A percentile compares a stretch with the other conserved stretches of the same genome.
Conservation (phyloP, 2,329 filamentous ascomycete genomes). For the Sclerotinia trifoliorum region DNA sequence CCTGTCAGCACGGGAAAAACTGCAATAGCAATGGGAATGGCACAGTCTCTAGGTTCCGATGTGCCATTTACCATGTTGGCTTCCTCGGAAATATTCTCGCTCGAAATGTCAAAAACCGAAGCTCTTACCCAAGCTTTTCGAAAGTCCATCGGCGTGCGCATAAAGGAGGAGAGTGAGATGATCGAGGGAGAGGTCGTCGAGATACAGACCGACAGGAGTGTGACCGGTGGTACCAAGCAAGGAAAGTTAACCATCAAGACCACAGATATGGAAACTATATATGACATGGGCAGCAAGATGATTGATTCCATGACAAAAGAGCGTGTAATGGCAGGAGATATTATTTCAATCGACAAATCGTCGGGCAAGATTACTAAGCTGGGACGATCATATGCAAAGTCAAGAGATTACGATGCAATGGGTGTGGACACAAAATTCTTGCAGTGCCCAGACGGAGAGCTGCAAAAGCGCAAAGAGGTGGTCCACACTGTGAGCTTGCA, state of each 20-base stretch:
- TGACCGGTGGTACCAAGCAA: constrained; percentile 95
- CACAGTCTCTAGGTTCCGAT: constrained; percentile 89
- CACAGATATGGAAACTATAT: constrained; percentile 99
- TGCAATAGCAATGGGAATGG: constrained; percentile 98
- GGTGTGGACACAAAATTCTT: constrained; percentile 97
- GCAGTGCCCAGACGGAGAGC: constrained; percentile 93
- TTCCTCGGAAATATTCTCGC: constrained; percentile 94
- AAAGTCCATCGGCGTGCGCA: constrained; percentile 95
- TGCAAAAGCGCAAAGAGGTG: constrained; percentile 95
- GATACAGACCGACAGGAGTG: constrained; percentile 95
- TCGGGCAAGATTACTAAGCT: constrained; percentile 98
- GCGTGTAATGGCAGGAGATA: constrained; percentile 96
- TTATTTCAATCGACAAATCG: constrained; percentile 98
- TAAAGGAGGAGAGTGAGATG: constrained; percentile 98
- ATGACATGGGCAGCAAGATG: constrained; percentile 99
- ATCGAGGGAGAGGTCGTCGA: constrained; percentile 99
- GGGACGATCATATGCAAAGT: constrained; percentile 89
- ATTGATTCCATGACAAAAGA: constrained; percentile 99
- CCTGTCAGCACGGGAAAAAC: constrained; percentile 84
- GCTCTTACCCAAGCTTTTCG: constrained; percentile 98
- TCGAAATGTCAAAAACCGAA: constrained; percentile 99
- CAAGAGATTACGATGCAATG: constrained; percentile 98
- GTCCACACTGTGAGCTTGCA: constrained; percentile 96
- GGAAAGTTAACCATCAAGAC: constrained; percentile 99
- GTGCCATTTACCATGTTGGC: constrained; percentile 96